Base-by-base conservation (phyloP, 352 stramenopile species). In the Phytopythium aichiense region DNA sequence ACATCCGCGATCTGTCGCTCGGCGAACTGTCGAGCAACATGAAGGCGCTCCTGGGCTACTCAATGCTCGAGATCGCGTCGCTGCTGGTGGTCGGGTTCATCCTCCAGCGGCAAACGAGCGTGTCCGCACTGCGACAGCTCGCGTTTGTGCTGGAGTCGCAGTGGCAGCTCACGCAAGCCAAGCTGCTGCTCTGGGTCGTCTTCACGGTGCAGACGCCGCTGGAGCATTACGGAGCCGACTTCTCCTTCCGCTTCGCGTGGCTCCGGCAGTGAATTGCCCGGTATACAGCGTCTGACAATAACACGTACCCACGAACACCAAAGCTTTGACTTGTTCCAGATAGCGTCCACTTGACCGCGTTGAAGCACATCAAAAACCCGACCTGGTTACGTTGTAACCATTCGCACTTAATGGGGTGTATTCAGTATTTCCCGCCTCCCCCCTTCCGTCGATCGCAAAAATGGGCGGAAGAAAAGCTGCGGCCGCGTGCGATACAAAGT, bases 181-280 rank as follows among this genome's bases (percentile, higher is more conserved):
- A 64, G 43, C 50, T 75, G 13, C 28, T 71, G 1, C 52, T 71
- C 8, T 71, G 67, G 67, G 57, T 74, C 16, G 64, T 60, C 7
- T 52, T 71, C 56, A 66, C 65, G 6, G 49, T 71, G 51, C 67
- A 74, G 38, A 57, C 58, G 15, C 53, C 61, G 7, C 33, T 72
- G 6, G 56, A 61, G 53, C 65, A 75, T 11, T 46, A 64, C 20
- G 68, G 68, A 53, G 65, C 43, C 25, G 70, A 77, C 51, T 76
- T 66, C 51, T 66, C 49, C 9, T 76, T 76, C 43, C 31, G 64
- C 38, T 73, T 76, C 50, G 48, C 56, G 31, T 73, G 69, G 66
- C 58, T 76, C 11, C 6, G 12, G 12, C 38, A 43, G 2, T 30
- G 28, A 30, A 30, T 30, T 2, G 4, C 2, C 28, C 28, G 28